These are phyloP conservation scores for Withania somnifera DNA, from an alignment of 305 asterid genomes.

Conservation along the genomic window DNA sequence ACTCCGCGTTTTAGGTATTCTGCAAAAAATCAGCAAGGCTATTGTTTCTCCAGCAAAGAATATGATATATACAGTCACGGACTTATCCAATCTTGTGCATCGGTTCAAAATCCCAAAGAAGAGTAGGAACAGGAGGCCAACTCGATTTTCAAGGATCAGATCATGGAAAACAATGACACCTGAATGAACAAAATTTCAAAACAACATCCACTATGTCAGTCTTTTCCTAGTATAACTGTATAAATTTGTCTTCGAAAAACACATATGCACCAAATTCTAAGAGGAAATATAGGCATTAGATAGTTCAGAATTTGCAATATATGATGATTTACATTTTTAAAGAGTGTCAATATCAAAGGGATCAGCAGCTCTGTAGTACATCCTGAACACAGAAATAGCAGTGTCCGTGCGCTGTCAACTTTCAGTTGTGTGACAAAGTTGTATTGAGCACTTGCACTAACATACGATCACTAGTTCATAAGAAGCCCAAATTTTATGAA, in stretches of 20 bases:
- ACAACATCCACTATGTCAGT: neutral
- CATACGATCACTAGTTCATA: neutral
- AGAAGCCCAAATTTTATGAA: neutral
- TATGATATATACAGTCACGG: neutral
- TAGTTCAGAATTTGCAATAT: neutral
- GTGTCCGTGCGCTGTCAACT: neutral
- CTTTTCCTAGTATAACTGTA: neutral
- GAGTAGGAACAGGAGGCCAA: neutral
- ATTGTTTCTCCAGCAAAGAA: neutral
- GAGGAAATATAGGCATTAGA: neutral
- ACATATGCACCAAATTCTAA: neutral
- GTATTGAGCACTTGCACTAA: neutral
- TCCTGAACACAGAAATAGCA: neutral
- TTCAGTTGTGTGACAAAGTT: neutral
- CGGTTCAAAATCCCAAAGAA: neutral
- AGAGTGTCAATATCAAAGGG: neutral
- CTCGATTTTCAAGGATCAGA: neutral
- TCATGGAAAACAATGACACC: neutral
- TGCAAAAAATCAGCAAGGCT: neutral
- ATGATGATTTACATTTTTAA: neutral
- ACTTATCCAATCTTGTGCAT: neutral
- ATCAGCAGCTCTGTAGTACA: neutral
- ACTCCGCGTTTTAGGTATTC: neutral
- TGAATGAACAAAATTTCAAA: neutral
- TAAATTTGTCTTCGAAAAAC: neutral